Base-by-base conservation (phyloP, 768 basidiomycete genomes). In the Holtermannia corniformis region DNA sequence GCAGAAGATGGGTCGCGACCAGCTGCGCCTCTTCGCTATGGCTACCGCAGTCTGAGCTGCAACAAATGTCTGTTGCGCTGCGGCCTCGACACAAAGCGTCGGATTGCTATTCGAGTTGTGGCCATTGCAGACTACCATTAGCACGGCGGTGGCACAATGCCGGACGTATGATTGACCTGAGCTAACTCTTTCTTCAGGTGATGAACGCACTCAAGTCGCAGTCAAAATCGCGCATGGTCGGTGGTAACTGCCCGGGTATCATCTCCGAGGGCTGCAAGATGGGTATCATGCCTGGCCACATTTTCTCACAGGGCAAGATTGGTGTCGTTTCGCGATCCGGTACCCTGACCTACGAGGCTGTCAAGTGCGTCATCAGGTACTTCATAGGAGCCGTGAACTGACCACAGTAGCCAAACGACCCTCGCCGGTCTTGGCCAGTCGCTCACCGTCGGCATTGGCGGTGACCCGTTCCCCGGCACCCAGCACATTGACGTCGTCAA, bases 181-280 rank as follows among this genome's bases (percentile, higher is more conserved):
- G n/a, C n/a, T n/a, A 37, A 16, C 32, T 37, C 10, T 7, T 16
- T 37, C 32, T 37, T 7, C 32, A 37, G 32, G 32, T 99, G 56
- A 82, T 86, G 78, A 86, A 93, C 68, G 95, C 90, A 12, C 81
- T 99, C 62, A 89, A 87, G 73, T 83, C 82, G 67, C 95, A 99
- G 74, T 90, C 84, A 49, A 88, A 85, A 64, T 92, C 89, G 55
- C 85, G 95, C 63, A 85, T 99, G 62, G 88, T 99, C 47, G 95
- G 95, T 19, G 95, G 95, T 40, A 99, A 99, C 75, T 99, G 95
- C 75, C 95, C 95, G 1, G 95, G 95, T 70, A 84, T 99, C 65
- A 96, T 97, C 68, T 92, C 93, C 68, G 92, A 93, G 16, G 93
- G 93, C 20, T 99, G 95, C 79, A 97, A 97, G 78, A 96, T 99